Evolutionary conservation across 2,329 filamentous ascomycete genomes (phyloP).

Genomic region (Diplodia scrobiculata): DNA sequence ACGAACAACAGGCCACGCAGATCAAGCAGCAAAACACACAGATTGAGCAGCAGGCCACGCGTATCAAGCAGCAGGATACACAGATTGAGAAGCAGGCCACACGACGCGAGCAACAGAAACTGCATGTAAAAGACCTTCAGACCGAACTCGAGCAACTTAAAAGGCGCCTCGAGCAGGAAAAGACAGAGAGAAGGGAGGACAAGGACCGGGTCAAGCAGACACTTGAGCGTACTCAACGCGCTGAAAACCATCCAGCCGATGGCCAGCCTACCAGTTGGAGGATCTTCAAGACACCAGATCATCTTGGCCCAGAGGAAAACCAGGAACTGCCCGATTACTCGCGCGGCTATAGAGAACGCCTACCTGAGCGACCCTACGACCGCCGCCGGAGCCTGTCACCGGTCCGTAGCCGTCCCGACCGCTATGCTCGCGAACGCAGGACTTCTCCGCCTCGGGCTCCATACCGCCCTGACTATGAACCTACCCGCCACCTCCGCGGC

Average conservation of each 20-base stretch:
- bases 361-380: background rate
- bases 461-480: too few species aligned
- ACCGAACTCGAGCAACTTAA: background rate
- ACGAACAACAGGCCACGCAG: too few species aligned
- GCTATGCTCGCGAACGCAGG: background rate
- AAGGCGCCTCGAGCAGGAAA: background rate
- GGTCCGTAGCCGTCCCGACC: background rate
- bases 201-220: background rate
- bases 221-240: too few species aligned
- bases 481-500: too few species aligned
- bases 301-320: too few species aligned
- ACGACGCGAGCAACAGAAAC: too few species aligned
- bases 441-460: background rate
- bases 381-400: background rate
- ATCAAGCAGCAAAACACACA: background rate
- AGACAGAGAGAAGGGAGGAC: background rate
- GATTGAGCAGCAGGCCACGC: background rate
- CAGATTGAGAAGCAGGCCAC: too few species aligned
- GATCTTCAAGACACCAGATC: too few species aligned
- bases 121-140: background rate
- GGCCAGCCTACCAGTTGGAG: too few species aligned
- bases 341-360: background rate
- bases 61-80: too few species aligned
- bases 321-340: too few species aligned
- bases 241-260: too few species aligned